A percentile compares a stretch with the other conserved stretches of the same genome.
Evolutionary conservation across 441 rosid species (phyloP).

Genomic region (Monsonia emarginata): DNA sequence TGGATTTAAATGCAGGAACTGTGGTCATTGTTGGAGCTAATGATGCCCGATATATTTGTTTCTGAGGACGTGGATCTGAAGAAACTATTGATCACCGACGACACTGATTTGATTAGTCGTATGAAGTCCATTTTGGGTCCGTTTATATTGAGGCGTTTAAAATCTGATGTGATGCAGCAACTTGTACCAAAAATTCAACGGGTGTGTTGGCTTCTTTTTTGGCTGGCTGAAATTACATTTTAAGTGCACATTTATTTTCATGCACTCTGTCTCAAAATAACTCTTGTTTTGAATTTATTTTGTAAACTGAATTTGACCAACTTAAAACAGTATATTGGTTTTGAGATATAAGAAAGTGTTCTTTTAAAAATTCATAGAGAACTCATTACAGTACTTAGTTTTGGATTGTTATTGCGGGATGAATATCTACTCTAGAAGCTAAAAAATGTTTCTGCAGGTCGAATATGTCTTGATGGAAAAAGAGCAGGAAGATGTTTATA

Average conservation of each 20-base stretch:
- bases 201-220: slow-evolving; percentile 30
- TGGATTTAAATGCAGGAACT: slow-evolving; percentile 50
- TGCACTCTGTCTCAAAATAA: neutral
- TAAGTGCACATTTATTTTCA: slow-evolving; percentile 4
- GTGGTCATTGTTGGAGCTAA: slow-evolving; percentile 90
- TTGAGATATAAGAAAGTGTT: neutral
- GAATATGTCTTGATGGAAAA: slow-evolving; percentile 75
- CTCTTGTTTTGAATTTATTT: neutral
- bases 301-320: neutral
- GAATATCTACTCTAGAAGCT: slow-evolving; percentile 11
- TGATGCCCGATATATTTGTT: slow-evolving; percentile 90
- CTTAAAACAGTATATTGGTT: neutral
- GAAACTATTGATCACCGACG: slow-evolving; percentile 73
- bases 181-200: slow-evolving; percentile 84
- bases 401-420: neutral
- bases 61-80: slow-evolving; percentile 85
- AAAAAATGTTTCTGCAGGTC: slow-evolving; percentile 43
- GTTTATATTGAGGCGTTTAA: slow-evolving; percentile 83
- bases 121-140: slow-evolving; percentile 96
- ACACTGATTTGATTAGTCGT: slow-evolving; percentile 61
- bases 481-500: slow-evolving; percentile 68
- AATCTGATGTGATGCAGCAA: slow-evolving; percentile 96
- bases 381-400: neutral
- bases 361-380: neutral
- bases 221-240: neutral